These are phyloP conservation scores for Scheffersomyces parashehatae DNA, from an alignment of 1,139 yeast genomes.

Conservation along the genomic window DNA sequence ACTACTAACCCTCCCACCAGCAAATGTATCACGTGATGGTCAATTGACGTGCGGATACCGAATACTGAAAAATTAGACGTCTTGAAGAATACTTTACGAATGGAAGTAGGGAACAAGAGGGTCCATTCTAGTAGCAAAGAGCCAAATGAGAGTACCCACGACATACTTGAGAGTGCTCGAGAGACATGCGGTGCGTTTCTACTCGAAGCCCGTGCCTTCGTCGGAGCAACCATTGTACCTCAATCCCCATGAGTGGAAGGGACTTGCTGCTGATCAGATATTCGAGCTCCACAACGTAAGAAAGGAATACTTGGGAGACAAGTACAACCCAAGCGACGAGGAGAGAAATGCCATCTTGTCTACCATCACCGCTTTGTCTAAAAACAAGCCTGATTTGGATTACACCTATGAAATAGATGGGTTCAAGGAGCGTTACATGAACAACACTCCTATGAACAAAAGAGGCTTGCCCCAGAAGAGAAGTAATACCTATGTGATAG, in stretches of 20 bases:
- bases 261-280: constrained; percentile 62
- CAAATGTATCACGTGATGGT: too few relatives aligned
- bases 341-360: constrained; percentile 49
- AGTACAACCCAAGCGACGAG: constrained; percentile 54
- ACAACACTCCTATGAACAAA: constrained; percentile 40
- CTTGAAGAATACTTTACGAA: not conserved
- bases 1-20: too few relatives aligned
- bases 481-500: constrained; percentile 40
- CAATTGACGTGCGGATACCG: too few relatives aligned
- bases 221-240: constrained; percentile 31
- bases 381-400: constrained; percentile 36
- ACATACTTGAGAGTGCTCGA: not conserved
- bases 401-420: constrained; percentile 48
- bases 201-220: constrained; percentile 13
- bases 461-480: constrained; percentile 44
- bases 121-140: not conserved
- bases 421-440: constrained; percentile 47
- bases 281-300: constrained; percentile 62
- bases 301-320: constrained; percentile 54
- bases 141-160: not conserved
- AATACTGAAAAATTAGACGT: too few relatives aligned
- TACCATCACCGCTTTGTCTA: constrained; percentile 36
- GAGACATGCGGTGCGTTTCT: constrained; percentile 10
- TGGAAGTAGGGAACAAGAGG: not conserved
- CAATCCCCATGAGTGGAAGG: constrained; percentile 70